These are phyloP conservation scores for Wallacemonas sp. DNA, from an alignment of 208 protist genomes.

Conservation along the genomic window DNA sequence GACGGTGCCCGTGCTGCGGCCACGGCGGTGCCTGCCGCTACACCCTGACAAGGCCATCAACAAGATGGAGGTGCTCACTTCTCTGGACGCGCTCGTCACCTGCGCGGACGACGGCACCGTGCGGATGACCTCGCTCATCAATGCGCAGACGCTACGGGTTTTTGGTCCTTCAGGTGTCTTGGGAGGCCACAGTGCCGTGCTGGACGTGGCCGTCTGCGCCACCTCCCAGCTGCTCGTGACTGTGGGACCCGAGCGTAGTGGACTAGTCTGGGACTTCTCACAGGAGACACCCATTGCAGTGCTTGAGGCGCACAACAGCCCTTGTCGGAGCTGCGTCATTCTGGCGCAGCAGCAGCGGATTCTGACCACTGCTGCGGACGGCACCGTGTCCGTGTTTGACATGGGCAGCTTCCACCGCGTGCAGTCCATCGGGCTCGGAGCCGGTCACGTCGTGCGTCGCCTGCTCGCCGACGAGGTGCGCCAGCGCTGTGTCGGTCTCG, in stretches of 20 bases:
- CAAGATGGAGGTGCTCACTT: conserved; percentile 66
- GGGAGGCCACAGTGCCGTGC: conserved; percentile 51
- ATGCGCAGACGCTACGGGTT: conserved; percentile 34
- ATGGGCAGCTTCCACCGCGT: conserved; percentile 52
- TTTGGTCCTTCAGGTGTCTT: conserved; percentile 31
- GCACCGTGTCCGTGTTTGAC: conserved; percentile 68
- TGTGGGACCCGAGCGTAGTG: conserved; percentile 67
- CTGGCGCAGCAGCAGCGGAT: conserved; percentile 40
- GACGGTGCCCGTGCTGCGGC: conserved; percentile 33
- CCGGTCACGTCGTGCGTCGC: conserved; percentile 13
- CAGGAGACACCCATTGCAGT: conserved; percentile 55
- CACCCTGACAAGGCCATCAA: conserved; percentile 47
- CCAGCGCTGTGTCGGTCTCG: conserved; percentile 47
- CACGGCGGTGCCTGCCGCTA: conserved; percentile 32
- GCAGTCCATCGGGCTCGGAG: conserved; percentile 47
- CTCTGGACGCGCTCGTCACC: conserved; percentile 56
- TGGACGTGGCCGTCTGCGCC: conserved; percentile 58
- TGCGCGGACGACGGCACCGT: conserved; percentile 68
- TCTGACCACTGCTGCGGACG: conserved; percentile 59
- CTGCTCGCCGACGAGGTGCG: conserved; percentile 31
- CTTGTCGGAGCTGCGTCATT: conserved; percentile 58
- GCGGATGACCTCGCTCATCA: conserved; percentile 63
- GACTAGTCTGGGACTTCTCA: conserved; percentile 78
- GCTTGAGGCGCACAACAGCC: conserved; percentile 63
- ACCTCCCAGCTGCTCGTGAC: conserved; percentile 69